Evolutionary conservation across 352 stramenopile genomes (phyloP).

Genomic region (Paralagenidium karlingii): DNA sequence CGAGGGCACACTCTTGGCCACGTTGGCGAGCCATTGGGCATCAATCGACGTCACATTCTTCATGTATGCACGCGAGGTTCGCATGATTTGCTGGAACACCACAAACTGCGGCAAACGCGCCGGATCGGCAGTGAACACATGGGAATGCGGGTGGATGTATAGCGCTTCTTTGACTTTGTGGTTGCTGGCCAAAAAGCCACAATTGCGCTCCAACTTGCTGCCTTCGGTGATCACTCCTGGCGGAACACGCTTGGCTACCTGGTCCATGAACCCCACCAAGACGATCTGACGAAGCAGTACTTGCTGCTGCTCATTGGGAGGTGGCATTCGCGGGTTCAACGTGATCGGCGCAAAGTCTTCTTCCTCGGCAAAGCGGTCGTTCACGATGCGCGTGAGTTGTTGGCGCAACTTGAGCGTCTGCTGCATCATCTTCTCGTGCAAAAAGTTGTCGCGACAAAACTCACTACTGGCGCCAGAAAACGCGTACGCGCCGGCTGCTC

Average conservation of each 20-base stretch:
- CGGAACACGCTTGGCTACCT: constrained; percentile 63
- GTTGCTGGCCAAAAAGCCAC: constrained; percentile 53
- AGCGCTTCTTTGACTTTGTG: constrained; percentile 46
- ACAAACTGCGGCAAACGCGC: constrained; percentile 53
- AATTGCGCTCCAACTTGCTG: constrained; percentile 76
- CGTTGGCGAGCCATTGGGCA: constrained; percentile 89
- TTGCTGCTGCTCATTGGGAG: constrained; percentile 45
- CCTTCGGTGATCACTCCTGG: constrained; percentile 62
- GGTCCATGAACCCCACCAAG: constrained; percentile 64
- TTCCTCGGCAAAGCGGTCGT: constrained; percentile 38
- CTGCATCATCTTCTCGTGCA: constrained; percentile 83
- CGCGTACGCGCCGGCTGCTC: constrained; percentile 64
- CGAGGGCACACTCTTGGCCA: constrained; percentile 50
- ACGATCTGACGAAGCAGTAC: constrained; percentile 60
- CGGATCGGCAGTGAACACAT: constrained; percentile 61
- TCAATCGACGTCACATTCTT: constrained; percentile 96
- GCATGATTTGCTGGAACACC: constrained; percentile 70
- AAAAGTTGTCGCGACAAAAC: constrained; percentile 63
- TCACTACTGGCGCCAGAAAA: constrained; percentile 39
- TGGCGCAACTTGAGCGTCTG: constrained; percentile 79
- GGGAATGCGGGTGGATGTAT: constrained; percentile 79
- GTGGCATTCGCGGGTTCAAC: constrained; percentile 52
- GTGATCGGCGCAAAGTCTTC: constrained; percentile 20
- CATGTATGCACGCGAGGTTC: constrained; percentile 87
- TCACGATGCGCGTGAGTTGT: constrained; percentile 75